These are phyloP conservation scores for Peribolospora kevripleyi DNA, from an alignment of 768 basidiomycete species.

Conservation along the genomic window DNA sequence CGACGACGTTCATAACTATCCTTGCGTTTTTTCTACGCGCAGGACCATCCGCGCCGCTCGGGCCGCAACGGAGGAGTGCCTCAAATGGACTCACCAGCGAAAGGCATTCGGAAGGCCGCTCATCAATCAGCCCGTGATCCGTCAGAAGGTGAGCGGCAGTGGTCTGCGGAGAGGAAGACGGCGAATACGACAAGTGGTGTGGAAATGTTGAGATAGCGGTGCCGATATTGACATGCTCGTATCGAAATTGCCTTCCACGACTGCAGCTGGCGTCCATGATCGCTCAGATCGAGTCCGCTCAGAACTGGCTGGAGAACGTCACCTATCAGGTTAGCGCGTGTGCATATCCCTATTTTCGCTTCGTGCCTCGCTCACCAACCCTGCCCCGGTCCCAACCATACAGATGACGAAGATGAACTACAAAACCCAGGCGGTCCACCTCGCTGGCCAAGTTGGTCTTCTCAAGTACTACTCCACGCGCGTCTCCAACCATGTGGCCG, in stretches of 20 bases:
- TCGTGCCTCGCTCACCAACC: neutral
- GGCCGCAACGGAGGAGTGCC: slow-evolving; percentile 52
- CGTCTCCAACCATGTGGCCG: slow-evolving; percentile 4
- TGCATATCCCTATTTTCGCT: neutral
- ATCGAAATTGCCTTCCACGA: neutral
- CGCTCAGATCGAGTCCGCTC: slow-evolving; percentile 50
- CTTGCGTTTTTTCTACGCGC: neutral
- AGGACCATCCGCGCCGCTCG: slow-evolving; percentile 35
- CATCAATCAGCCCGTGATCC: slow-evolving; percentile 53
- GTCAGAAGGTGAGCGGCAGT: slow-evolving; percentile 30
- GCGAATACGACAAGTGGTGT: too few species aligned
- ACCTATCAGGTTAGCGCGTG: slow-evolving; percentile 55
- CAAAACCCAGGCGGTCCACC: neutral
- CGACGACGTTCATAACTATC: neutral
- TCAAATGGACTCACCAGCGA: slow-evolving; percentile 71
- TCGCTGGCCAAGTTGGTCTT: slow-evolving; percentile 6
- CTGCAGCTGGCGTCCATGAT: slow-evolving; percentile 53
- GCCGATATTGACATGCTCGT: too few species aligned
- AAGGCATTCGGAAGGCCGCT: slow-evolving; percentile 79
- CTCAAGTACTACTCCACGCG: slow-evolving; percentile 8
- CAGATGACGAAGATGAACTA: slow-evolving; percentile 8
- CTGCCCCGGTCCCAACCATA: neutral
- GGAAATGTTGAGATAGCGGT: too few species aligned
- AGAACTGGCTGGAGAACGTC: slow-evolving; percentile 65
- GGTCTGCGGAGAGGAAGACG: too few species aligned